Evolutionary conservation across 495 filamentous ascomycete species (phyloP).

Genomic region (Penicillium lividum): DNA sequence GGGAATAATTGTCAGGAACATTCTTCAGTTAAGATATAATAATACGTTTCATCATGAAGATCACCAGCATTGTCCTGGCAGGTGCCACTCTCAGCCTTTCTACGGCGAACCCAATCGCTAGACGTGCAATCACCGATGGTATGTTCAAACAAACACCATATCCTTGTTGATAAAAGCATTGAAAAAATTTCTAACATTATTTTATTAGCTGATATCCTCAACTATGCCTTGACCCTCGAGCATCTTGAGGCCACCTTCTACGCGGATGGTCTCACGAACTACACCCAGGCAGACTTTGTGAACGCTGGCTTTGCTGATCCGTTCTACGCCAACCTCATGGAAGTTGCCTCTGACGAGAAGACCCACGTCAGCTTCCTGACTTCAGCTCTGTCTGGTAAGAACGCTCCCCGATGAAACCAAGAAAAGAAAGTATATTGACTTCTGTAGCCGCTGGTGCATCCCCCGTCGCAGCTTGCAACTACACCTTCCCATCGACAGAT

Average conservation of each 20-base stretch:
- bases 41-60: constrained; percentile 14
- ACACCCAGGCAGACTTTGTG: constrained; percentile 50
- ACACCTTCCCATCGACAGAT: constrained; percentile 56
- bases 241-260: constrained; percentile 53
- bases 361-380: constrained; percentile 61
- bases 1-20: background rate
- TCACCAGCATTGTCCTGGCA: constrained; percentile 10
- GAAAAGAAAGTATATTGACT: background rate
- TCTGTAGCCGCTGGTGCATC: constrained; percentile 40
- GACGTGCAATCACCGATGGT: constrained; percentile 18
- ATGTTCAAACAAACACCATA: background rate
- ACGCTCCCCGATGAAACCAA: constrained; percentile 2
- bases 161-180: background rate
- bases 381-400: constrained; percentile 44
- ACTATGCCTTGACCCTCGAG: constrained; percentile 38
- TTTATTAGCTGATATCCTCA: constrained; percentile 33
- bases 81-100: constrained; percentile 15
- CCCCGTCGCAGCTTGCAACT: constrained; percentile 56
- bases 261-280: constrained; percentile 56
- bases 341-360: constrained; percentile 55
- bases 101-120: constrained; percentile 16
- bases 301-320: constrained; percentile 48
- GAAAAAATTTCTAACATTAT: background rate
- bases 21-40: background rate
- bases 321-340: constrained; percentile 55